Conservation (phyloP, 2,329 filamentous ascomycete genomes). For the Daldinia sp. region DNA sequence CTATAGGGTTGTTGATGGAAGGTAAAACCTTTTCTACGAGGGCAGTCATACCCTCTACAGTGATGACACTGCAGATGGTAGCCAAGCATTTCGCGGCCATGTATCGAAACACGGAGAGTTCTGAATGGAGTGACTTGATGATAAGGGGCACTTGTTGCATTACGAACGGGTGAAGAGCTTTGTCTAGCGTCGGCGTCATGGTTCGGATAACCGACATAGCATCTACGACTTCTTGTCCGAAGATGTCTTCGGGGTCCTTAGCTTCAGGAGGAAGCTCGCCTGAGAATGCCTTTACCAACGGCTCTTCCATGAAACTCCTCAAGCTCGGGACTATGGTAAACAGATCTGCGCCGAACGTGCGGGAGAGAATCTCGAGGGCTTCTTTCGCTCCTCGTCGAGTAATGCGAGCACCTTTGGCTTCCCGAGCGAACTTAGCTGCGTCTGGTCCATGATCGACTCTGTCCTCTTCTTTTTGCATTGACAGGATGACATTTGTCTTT, state of each 20-base stretch:
- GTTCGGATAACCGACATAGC: conserved; percentile 92
- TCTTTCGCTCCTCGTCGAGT: conserved; percentile 94
- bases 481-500: conserved; percentile 85
- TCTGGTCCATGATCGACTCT: conserved; percentile 87
- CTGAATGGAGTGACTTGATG: conserved; percentile 87
- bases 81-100: conserved; percentile 97
- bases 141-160: conserved; percentile 86
- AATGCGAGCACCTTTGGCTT: conserved; percentile 89
- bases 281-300: conserved; percentile 80
- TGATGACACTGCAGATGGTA: conserved; percentile 96
- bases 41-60: conserved; percentile 94
- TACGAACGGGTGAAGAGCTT: conserved; percentile 81
- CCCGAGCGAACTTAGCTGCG: conserved; percentile 87
- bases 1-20: conserved; percentile 89
- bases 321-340: conserved; percentile 89
- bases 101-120: conserved; percentile 92
- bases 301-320: conserved; percentile 81
- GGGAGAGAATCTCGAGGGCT: conserved; percentile 87
- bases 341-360: conserved; percentile 80
- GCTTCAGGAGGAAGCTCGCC: conserved; percentile 79
- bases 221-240: conserved; percentile 94
- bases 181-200: conserved; percentile 88
- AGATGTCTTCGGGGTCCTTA: conserved; percentile 76
- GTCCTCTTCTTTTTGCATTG: conserved; percentile 97
- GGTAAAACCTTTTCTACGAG: conserved; percentile 93